Evolutionary conservation across 805 yeast genomes (phyloP).

Genomic region (Tetrapisispora nanseiensis): DNA sequence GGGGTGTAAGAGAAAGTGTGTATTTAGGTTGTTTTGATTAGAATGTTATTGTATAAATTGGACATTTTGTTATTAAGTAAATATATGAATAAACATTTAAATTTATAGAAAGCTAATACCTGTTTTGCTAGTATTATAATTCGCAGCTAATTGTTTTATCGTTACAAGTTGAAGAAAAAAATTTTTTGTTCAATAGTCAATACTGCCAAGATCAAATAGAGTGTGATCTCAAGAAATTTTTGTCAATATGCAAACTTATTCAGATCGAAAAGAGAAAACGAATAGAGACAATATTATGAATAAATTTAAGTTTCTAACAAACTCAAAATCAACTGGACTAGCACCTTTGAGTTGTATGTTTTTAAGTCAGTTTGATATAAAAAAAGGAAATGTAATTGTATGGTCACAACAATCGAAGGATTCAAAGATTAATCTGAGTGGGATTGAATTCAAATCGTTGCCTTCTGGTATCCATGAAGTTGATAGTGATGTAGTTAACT

Average conservation of each 20-base stretch:
- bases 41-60: no score
- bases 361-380: conserved; percentile 27
- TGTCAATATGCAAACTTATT: neutral
- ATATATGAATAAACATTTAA: no score
- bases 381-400: conserved; percentile 23
- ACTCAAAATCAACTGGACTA: neutral
- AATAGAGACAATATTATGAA: neutral
- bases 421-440: conserved; percentile 27
- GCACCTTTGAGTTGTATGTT: conserved; percentile 14
- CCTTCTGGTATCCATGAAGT: conserved; percentile 59
- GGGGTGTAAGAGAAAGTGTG: no score
- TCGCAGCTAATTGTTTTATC: no score
- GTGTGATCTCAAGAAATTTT: no score
- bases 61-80: no score
- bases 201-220: no score
- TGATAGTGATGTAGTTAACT: conserved; percentile 44
- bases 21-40: no score
- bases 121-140: no score
- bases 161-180: no score
- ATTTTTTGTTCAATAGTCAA: no score
- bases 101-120: no score
- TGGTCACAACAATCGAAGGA: conserved; percentile 18
- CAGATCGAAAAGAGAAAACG: neutral
- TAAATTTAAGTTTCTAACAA: neutral
- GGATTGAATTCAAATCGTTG: conserved; percentile 52